A percentile compares a stretch with the other conserved stretches of the same genome.
Conservation (phyloP, 768 basidiomycete genomes). For the Suillus clintonianus region DNA sequence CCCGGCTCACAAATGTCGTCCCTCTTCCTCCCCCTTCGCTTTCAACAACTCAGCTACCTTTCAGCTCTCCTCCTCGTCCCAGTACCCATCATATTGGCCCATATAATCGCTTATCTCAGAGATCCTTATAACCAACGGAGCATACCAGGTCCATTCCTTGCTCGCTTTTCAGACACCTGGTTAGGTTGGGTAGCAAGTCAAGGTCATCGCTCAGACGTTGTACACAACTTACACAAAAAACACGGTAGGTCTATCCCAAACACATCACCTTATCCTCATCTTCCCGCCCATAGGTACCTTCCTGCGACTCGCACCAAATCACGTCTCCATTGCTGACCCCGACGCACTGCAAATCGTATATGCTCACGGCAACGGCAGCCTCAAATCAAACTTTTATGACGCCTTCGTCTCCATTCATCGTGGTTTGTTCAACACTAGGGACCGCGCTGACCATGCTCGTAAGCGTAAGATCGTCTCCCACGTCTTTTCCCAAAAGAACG, state of each 20-base stretch:
- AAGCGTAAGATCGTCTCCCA: conserved; percentile 92
- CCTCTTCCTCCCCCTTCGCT: background rate
- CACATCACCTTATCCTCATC: background rate
- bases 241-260: conserved; percentile 50
- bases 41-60: conserved; percentile 5
- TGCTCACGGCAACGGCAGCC: conserved; percentile 81
- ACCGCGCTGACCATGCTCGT: conserved; percentile 76
- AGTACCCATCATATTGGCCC: conserved; percentile 21
- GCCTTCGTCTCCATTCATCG: conserved; percentile 75
- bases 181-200: conserved; percentile 60
- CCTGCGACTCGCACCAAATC: conserved; percentile 74
- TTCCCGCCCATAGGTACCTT: conserved; percentile 48
- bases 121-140: conserved; percentile 61
- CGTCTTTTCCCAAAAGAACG: conserved; percentile 83
- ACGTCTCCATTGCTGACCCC: conserved; percentile 77
- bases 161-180: conserved; percentile 75
- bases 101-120: conserved; percentile 51
- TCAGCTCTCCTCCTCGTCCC: conserved; percentile 12
- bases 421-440: conserved; percentile 78
- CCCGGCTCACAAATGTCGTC: background rate
- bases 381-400: conserved; percentile 79
- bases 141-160: conserved; percentile 70
- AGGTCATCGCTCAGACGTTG: conserved; percentile 75
- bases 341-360: conserved; percentile 76
- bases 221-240: conserved; percentile 73